Percentiles rank a stretch among this genome's conserved stretches.
Evolutionary conservation across 139 green algal genomes (phyloP).

Genomic region (Yamagishiella unicocca): DNA sequence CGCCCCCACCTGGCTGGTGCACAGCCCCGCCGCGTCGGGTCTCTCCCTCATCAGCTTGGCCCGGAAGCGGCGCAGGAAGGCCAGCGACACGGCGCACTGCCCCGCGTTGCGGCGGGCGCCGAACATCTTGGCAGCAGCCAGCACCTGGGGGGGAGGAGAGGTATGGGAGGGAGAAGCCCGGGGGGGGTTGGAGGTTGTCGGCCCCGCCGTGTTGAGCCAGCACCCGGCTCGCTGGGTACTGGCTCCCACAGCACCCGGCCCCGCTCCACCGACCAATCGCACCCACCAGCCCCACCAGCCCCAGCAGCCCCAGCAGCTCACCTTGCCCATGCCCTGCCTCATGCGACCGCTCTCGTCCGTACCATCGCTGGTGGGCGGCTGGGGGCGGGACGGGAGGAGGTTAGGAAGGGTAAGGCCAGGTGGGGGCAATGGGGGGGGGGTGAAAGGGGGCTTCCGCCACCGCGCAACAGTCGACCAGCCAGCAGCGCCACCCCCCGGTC

Average conservation of each 20-base stretch:
- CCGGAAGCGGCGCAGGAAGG: constrained; percentile 48
- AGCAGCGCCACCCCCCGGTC: too few relatives aligned
- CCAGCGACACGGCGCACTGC: constrained; percentile 33
- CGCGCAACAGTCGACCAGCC: too few relatives aligned
- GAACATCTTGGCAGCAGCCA: constrained; percentile 24
- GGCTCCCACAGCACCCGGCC: too few relatives aligned
- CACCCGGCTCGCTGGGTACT: too few relatives aligned
- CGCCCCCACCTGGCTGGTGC: constrained; percentile 18
- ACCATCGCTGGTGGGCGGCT: neutral
- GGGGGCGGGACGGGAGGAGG: too few relatives aligned
- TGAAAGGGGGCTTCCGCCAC: too few relatives aligned
- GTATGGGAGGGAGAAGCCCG: neutral
- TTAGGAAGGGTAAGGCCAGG: too few relatives aligned
- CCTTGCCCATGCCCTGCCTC: constrained; percentile 8
- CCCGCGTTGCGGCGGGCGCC: constrained; percentile 28
- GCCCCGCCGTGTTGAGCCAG: too few relatives aligned
- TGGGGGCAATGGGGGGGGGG: too few relatives aligned
- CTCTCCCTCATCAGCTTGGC: constrained; percentile 11
- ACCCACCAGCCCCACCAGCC: too few relatives aligned
- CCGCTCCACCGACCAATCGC: too few relatives aligned
- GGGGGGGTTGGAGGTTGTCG: too few relatives aligned
- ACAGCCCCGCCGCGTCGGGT: neutral
- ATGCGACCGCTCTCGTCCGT: neutral
- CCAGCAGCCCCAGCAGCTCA: neutral
- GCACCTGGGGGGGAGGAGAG: neutral